Evolutionary conservation across 352 stramenopile species (phyloP).

Genomic region (Phytophthora tubulina): DNA sequence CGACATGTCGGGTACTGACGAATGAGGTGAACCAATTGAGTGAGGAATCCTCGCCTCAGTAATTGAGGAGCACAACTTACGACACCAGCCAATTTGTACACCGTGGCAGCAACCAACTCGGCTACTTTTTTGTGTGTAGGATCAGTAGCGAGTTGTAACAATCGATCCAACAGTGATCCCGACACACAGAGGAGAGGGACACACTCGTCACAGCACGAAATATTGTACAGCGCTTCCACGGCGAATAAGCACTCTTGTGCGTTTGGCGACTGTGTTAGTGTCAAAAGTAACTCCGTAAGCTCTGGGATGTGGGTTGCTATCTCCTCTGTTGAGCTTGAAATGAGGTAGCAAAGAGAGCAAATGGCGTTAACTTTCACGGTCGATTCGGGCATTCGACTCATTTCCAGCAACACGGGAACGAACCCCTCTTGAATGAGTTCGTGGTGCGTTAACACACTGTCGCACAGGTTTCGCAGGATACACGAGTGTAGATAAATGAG

Average conservation of each 20-base stretch:
- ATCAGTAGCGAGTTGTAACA: conserved; percentile 47
- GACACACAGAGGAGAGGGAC: conserved; percentile 60
- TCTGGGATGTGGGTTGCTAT: conserved; percentile 58
- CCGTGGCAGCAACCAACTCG: conserved; percentile 60
- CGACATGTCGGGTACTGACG: conserved; percentile 49
- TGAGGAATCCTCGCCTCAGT: conserved; percentile 57
- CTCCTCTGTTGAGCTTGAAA: conserved; percentile 69
- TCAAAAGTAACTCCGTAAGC: conserved; percentile 65
- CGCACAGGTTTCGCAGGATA: conserved; percentile 76
- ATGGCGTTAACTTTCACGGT: conserved; percentile 76
- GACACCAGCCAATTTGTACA: conserved; percentile 58
- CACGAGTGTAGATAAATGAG: conserved; percentile 74
- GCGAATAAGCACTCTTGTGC: conserved; percentile 60
- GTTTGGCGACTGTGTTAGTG: conserved; percentile 45
- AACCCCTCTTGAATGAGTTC: conserved; percentile 68
- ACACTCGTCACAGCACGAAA: conserved; percentile 75
- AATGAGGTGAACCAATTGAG: conserved; percentile 61
- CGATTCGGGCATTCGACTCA: conserved; percentile 60
- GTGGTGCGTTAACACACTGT: conserved; percentile 78
- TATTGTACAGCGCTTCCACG: conserved; percentile 77
- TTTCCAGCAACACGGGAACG: conserved; percentile 66
- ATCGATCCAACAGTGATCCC: conserved; percentile 41
- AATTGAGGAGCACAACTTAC: conserved; percentile 35
- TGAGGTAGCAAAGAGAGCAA: conserved; percentile 71
- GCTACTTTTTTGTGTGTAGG: conserved; percentile 48